These are phyloP conservation scores for Amanita exitialis DNA, from an alignment of 768 basidiomycete species.

Conservation along the genomic window DNA sequence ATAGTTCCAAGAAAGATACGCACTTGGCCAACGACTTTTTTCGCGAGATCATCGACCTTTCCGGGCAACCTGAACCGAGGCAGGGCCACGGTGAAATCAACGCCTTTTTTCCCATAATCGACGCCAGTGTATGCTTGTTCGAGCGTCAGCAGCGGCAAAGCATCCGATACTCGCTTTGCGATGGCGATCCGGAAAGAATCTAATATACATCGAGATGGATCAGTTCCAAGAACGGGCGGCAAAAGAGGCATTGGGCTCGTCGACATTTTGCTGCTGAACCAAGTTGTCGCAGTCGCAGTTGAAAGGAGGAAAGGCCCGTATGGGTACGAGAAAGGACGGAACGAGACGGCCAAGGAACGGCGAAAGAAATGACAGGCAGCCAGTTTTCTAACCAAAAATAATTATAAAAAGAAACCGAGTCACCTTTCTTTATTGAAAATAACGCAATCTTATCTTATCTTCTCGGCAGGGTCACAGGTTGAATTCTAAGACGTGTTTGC, in stretches of 20 bases:
- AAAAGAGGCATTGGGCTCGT: conserved; percentile 16
- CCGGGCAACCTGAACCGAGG: conserved; percentile 85
- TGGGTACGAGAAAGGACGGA: conserved; percentile 3
- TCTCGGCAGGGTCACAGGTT: too few relatives aligned
- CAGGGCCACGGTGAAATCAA: conserved; percentile 84
- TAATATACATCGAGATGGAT: conserved; percentile 56
- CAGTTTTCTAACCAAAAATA: conserved; percentile 10
- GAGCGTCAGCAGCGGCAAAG: conserved; percentile 49
- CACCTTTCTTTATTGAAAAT: too few relatives aligned
- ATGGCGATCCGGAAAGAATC: conserved; percentile 80
- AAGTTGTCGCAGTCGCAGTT: neutral
- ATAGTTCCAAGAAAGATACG: neutral
- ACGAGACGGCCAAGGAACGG: neutral
- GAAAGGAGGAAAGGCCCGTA: neutral
- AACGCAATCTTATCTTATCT: too few relatives aligned
- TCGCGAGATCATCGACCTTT: conserved; percentile 71
- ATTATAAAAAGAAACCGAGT: neutral
- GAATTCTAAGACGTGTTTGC: too few relatives aligned
- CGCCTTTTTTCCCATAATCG: conserved; percentile 89
- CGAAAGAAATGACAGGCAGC: conserved; percentile 13
- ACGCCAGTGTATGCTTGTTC: conserved; percentile 80
- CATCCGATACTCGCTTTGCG: conserved; percentile 59
- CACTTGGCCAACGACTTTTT: conserved; percentile 66
- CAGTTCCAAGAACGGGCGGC: conserved; percentile 30
- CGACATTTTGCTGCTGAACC: conserved; percentile 12